These are phyloP conservation scores for Choanephora cucurbitarum DNA, from an alignment of 371 early-diverging fungal genomes.

Conservation along the genomic window DNA sequence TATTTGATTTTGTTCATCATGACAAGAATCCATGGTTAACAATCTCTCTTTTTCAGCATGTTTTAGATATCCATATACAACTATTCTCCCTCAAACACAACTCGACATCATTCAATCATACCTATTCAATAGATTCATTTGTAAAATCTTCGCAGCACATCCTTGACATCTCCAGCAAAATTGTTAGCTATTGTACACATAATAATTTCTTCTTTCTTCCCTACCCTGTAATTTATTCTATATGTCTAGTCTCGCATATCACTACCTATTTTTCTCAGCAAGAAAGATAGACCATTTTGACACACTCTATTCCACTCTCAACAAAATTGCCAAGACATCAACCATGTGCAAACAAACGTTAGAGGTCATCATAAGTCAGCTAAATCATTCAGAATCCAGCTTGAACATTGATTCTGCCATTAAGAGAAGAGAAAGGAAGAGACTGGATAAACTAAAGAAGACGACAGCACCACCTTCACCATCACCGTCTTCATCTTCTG, in stretches of 20 bases:
- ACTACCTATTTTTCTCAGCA: neutral
- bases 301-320: too few relatives aligned
- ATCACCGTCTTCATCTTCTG: slow-evolving; percentile 1
- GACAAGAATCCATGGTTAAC: neutral
- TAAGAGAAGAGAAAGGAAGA: neutral
- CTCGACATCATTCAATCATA: too few relatives aligned
- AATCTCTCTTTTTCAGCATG: neutral
- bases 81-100: neutral
- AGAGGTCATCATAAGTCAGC: too few relatives aligned
- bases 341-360: neutral
- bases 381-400: too few relatives aligned
- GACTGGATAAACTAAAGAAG: neutral
- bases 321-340: neutral
- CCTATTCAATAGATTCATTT: too few relatives aligned
- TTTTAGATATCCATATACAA: neutral
- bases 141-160: too few relatives aligned
- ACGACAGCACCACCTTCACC: slow-evolving; percentile 1
- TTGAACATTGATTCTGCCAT: too few relatives aligned
- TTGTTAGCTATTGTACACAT: too few relatives aligned
- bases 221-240: neutral
- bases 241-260: slow-evolving; percentile 2
- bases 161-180: too few relatives aligned
- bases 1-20: neutral
- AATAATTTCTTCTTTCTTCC: neutral
- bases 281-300: neutral